Evolutionary conservation across 208 protist species (phyloP).

Genomic region (Acanthamoeba lugdunensis): DNA sequence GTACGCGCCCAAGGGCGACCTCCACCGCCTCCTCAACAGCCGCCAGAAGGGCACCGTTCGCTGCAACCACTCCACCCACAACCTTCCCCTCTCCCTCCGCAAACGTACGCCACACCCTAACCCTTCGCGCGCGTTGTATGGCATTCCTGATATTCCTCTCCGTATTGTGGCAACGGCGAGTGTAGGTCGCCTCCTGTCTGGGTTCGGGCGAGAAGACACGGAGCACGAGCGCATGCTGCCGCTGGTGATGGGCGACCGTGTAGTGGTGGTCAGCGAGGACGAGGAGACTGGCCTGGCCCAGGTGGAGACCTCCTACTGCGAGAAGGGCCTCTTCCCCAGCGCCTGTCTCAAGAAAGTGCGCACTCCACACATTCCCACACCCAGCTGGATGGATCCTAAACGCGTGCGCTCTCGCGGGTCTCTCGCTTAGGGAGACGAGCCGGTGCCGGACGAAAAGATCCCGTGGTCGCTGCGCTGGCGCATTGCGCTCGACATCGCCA

Average conservation of each 20-base stretch:
- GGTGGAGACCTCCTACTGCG: conserved; percentile 18
- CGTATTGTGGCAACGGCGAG: not conserved
- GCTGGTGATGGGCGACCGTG: conserved; percentile 1
- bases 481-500: conserved; percentile 45
- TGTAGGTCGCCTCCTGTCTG: conserved; percentile 21
- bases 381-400: no score
- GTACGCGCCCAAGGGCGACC: conserved; percentile 75
- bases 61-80: conserved; percentile 28
- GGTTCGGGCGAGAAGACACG: not conserved
- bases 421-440: not conserved
- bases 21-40: conserved; percentile 67
- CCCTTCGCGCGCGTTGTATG: not conserved
- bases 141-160: not conserved
- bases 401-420: not conserved
- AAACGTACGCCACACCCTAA: not conserved
- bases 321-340: conserved; percentile 31
- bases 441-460: conserved; percentile 28
- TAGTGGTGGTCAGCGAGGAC: conserved; percentile 3
- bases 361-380: no score
- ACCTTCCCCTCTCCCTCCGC: conserved; percentile 10
- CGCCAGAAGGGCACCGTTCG: not conserved
- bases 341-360: conserved; percentile 19
- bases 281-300: conserved; percentile 6
- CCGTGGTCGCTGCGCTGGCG: conserved; percentile 23
- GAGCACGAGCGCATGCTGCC: conserved; percentile 6